Evolutionary conservation across 2,329 filamentous ascomycete genomes (phyloP).

Genomic region (Hypoxylon sp.): DNA sequence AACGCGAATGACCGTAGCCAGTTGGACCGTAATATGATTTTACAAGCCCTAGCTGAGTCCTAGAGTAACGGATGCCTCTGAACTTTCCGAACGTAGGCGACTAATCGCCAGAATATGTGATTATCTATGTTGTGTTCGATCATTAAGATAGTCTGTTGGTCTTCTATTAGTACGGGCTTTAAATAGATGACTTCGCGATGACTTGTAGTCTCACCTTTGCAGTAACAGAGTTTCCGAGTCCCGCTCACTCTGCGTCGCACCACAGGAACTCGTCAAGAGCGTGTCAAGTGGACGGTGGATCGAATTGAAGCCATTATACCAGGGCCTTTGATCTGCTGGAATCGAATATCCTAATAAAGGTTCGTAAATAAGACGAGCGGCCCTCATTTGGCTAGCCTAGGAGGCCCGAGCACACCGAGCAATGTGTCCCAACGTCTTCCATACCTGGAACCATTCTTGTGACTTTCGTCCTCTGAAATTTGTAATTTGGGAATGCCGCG

Average conservation of each 20-base stretch:
- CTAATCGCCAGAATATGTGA: neutral
- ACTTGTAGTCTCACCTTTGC: conserved; percentile 7
- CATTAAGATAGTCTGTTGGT: neutral
- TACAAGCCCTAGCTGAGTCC: neutral
- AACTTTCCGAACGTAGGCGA: conserved; percentile 3
- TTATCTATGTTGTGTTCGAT: neutral
- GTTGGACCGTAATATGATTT: neutral
- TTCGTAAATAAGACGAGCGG: neutral
- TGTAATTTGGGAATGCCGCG: neutral
- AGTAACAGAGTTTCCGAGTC: neutral
- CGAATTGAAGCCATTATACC: neutral
- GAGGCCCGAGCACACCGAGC: neutral
- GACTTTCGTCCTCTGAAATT: neutral
- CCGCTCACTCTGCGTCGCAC: neutral
- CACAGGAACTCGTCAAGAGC: neutral
- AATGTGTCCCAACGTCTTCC: neutral
- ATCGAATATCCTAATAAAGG: conserved; percentile 3
- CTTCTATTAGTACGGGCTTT: neutral
- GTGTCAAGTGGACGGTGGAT: neutral
- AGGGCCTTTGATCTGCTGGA: neutral
- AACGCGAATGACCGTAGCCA: conserved; percentile 5
- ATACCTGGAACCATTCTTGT: neutral
- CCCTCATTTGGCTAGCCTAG: neutral
- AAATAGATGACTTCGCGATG: neutral
- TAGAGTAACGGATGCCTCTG: neutral